Conservation (phyloP, 805 yeast species). For the Danielozyma ontarioensis region DNA sequence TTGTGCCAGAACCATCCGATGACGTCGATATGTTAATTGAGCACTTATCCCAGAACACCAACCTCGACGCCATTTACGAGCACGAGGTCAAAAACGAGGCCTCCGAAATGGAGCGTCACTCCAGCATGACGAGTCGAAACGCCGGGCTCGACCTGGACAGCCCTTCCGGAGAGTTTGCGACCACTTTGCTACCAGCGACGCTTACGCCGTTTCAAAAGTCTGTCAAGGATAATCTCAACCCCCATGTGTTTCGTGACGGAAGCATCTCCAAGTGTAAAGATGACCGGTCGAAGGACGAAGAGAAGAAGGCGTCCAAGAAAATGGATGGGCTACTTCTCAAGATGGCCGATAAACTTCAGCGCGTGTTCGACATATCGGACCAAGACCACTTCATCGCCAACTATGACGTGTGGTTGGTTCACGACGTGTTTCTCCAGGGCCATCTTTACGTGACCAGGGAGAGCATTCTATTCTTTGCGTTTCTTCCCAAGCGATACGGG, state of each 20-base stretch:
- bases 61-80: not conserved
- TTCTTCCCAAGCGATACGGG: constrained; percentile 49
- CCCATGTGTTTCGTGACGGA: constrained; percentile 10
- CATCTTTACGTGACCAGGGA: constrained; percentile 67
- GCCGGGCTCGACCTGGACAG: too few species aligned
- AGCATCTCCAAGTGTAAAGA: not conserved
- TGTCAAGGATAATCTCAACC: constrained; percentile 23
- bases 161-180: not conserved
- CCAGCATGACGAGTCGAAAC: too few species aligned
- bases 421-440: constrained; percentile 83
- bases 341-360: constrained; percentile 31
- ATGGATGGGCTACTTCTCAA: constrained; percentile 15
- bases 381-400: constrained; percentile 56
- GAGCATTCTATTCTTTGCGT: constrained; percentile 70
- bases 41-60: not conserved
- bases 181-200: not conserved
- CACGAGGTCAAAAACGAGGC: not conserved
- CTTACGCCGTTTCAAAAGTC: constrained; percentile 22
- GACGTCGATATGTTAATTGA: too few species aligned
- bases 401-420: constrained; percentile 72
- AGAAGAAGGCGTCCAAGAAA: constrained; percentile 1
- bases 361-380: constrained; percentile 40
- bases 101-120: too few species aligned
- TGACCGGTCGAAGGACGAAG: not conserved
- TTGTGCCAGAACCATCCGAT: too few species aligned